Conservation (phyloP, 2,329 filamentous ascomycete species). For the Diplodia scrobiculata region DNA sequence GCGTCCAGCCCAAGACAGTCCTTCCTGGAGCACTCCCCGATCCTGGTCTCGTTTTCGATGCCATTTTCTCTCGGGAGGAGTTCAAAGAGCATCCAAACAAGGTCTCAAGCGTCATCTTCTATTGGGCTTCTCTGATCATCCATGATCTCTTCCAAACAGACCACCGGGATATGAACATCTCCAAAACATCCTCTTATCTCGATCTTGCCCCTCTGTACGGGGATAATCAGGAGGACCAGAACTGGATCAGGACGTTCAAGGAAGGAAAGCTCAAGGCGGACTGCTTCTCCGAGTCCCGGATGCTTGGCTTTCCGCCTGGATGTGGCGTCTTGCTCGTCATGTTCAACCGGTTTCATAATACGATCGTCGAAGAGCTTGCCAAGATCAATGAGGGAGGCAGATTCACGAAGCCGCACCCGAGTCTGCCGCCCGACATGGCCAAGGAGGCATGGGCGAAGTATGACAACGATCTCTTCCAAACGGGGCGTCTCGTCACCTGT, state of each 20-base stretch:
- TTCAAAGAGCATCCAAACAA: slow-evolving; percentile 66
- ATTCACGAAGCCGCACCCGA: slow-evolving; percentile 65
- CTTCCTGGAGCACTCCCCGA: slow-evolving; percentile 62
- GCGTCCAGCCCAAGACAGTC: slow-evolving; percentile 58
- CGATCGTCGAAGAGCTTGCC: slow-evolving; percentile 74
- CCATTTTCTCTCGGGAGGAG: slow-evolving; percentile 61
- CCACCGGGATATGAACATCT: slow-evolving; percentile 62
- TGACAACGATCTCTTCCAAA: slow-evolving; percentile 52
- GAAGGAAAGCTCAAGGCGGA: slow-evolving; percentile 69
- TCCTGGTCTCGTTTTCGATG: slow-evolving; percentile 64
- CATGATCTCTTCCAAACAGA: slow-evolving; percentile 66
- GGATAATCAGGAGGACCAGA: slow-evolving; percentile 64
- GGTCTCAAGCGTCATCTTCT: slow-evolving; percentile 72
- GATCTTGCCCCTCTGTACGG: slow-evolving; percentile 73
- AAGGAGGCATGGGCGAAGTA: slow-evolving; percentile 45
- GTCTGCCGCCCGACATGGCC: slow-evolving; percentile 39
- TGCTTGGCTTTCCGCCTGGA: slow-evolving; percentile 68
- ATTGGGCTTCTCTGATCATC: slow-evolving; percentile 65
- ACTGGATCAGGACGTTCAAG: slow-evolving; percentile 65
- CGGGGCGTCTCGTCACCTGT: slow-evolving; percentile 53
- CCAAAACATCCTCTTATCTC: slow-evolving; percentile 70
- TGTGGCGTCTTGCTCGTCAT: slow-evolving; percentile 66
- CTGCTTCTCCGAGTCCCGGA: slow-evolving; percentile 65
- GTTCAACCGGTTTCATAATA: slow-evolving; percentile 77
- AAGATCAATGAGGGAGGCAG: slow-evolving; percentile 79